Evolutionary conservation across 257 asterid species (phyloP), one percentile per base, ranked within the genome.

Genomic region (Penstemon eatonii): DNA sequence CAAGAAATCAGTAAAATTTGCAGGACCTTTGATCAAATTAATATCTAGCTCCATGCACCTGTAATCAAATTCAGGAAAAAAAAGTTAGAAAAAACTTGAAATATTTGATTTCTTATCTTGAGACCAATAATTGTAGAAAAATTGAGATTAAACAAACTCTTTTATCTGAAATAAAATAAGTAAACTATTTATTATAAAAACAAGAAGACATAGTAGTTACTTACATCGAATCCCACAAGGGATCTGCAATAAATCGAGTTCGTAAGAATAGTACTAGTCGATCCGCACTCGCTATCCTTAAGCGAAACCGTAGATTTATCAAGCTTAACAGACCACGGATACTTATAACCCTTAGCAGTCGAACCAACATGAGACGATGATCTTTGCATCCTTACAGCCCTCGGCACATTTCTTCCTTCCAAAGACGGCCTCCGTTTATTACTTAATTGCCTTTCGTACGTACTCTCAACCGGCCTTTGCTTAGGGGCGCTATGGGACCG

Each of bases 401-500:
- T 87, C 36, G 96, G 79, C 13, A 83, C 95, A 85, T 76, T 10
- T 84, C 57, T 59, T 90, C 92, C 9, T 73, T 65, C 33, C 83
- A 90, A 79, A 8, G 92, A 86, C 47, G 81, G 69, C 78, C 83
- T 66, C 80, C 78, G 90, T 76, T 75, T 92, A 25, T 25, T 25
- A 25, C 33, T 25, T 25, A 25, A 25, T 25, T 25, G 33, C 33
- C 33, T 25, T 25, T 25, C 33, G 33, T 25, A 25, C 0, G 83
- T 77, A 72, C 78, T 80, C 5, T 37, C 3, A 60, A 3, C 97
- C 56, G 96, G 96, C 76, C 99, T 78, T 50, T 85, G 97, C 73
- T 62, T 93, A 0, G 97, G 99, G 3, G 99, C 97, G 45, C 97
- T 90, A 6, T 73, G 93, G 3, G 96, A 85, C 84, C 99, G 82